A percentile compares a stretch with the other conserved stretches of the same genome.
These are phyloP conservation scores for Paraconiothyrium brasiliense DNA, from an alignment of 2,329 filamentous ascomycete genomes.

Conservation along the genomic window DNA sequence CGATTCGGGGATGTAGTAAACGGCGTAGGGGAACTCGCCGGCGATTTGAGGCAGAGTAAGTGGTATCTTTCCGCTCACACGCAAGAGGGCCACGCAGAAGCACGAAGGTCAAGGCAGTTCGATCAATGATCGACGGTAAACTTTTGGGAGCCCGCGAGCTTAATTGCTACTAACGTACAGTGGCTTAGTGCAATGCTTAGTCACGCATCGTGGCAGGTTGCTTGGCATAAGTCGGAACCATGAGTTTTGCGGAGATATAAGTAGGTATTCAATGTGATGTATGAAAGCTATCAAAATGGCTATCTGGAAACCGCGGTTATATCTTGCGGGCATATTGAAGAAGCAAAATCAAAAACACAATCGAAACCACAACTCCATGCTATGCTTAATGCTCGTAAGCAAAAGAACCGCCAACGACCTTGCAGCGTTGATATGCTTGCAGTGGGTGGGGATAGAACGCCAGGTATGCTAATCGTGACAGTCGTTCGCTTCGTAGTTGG, in stretches of 20 bases:
- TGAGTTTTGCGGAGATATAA: neutral
- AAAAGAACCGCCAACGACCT: conserved; percentile 19
- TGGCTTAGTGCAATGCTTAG: neutral
- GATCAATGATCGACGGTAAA: neutral
- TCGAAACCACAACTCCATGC: conserved; percentile 33
- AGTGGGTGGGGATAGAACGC: conserved; percentile 11
- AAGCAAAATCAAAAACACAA: neutral
- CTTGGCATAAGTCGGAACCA: neutral
- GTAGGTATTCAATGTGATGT: neutral
- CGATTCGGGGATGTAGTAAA: conserved; percentile 1
- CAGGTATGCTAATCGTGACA: conserved; percentile 12
- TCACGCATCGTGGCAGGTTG: neutral
- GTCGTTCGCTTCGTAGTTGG: conserved; percentile 2
- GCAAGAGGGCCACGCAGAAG: neutral
- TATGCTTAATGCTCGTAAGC: conserved; percentile 33
- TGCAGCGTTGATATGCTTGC: conserved; percentile 1
- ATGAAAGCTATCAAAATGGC: neutral
- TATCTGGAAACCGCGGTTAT: neutral
- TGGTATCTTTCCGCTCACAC: neutral
- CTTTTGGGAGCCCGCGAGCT: neutral
- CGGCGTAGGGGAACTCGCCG: neutral
- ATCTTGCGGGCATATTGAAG: neutral
- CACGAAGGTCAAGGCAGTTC: neutral
- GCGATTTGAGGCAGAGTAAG: neutral
- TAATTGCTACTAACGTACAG: neutral